phyloP scores from a whole-genome alignment of 2,329 filamentous ascomycete genomes.

The Phyllosticta citrichinensis region DNA sequence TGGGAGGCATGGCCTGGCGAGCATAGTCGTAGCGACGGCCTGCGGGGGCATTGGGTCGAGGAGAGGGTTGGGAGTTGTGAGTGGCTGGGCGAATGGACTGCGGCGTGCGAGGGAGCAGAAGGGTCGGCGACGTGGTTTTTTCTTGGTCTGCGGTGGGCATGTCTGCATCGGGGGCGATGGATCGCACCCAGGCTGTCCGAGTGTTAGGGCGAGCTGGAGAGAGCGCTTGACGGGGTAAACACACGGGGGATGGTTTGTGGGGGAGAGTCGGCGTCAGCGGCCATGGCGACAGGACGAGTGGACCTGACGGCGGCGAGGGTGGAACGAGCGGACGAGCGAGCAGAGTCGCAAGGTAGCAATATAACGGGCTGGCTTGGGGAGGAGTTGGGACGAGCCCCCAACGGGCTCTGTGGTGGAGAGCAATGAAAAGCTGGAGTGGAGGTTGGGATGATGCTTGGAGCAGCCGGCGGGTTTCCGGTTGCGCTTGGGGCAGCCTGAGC shows the following conservation, averaged over 20 bases:
- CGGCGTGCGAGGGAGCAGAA: constrained; percentile 18
- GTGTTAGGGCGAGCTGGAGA: background rate
- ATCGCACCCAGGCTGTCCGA: constrained; percentile 26
- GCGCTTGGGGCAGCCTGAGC: background rate
- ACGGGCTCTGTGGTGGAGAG: background rate
- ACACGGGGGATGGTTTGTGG: constrained; percentile 5
- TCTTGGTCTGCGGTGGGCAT: constrained; percentile 13
- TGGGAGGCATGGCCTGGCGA: constrained; percentile 28
- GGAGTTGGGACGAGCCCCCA: background rate
- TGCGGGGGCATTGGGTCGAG: constrained; percentile 26
- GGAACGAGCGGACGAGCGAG: background rate
- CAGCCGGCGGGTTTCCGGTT: background rate
- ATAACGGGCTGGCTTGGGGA: background rate
- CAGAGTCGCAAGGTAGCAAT: background rate
- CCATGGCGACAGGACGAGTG: background rate
- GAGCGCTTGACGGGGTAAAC: background rate
- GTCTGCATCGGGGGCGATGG: constrained; percentile 19
- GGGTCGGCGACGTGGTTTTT: background rate
- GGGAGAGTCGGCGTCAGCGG: constrained; percentile 3
- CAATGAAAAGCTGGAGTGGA: background rate
- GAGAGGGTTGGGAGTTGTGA: constrained; percentile 29
- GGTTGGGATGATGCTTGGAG: background rate
- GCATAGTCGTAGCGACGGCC: constrained; percentile 31
- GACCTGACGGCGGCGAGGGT: background rate
- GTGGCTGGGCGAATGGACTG: constrained; percentile 23